phyloP scores from a whole-genome alignment of 805 yeast genomes.

The Candida chilensis region DNA sequence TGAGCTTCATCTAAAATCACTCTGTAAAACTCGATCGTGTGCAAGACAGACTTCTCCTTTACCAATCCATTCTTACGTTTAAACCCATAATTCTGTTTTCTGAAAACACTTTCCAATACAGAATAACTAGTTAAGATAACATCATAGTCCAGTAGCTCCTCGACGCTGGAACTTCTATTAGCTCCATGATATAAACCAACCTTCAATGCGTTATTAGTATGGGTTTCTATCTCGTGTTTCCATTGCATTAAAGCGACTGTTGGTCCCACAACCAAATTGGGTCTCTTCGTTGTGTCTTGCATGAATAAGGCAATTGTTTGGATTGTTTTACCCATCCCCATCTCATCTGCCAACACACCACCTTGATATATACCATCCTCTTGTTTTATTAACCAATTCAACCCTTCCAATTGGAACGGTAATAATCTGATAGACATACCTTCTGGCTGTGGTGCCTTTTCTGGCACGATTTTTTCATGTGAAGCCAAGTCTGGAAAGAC shows the following conservation, averaged over 20 bases:
- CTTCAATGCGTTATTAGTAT: conserved; percentile 62
- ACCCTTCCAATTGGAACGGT: conserved; percentile 92
- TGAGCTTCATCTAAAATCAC: conserved; percentile 96
- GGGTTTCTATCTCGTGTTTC: conserved; percentile 86
- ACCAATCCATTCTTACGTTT: conserved; percentile 60
- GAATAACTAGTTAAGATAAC: conserved; percentile 90
- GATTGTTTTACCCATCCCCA: conserved; percentile 99
- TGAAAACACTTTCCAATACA: conserved; percentile 76
- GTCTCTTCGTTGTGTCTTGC: conserved; percentile 55
- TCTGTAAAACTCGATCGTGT: conserved; percentile 67
- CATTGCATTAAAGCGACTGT: conserved; percentile 99
- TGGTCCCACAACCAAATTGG: conserved; percentile 90
- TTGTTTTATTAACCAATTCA: conserved; percentile 80
- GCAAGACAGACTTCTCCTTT: conserved; percentile 71
- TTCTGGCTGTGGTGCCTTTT: conserved; percentile 64
- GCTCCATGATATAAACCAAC: conserved; percentile 83
- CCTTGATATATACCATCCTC: conserved; percentile 76
- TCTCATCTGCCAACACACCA: conserved; percentile 94
- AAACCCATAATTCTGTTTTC: conserved; percentile 82
- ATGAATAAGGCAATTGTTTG: conserved; percentile 88
- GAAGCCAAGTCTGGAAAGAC: conserved; percentile 60
- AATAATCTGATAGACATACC: conserved; percentile 66
- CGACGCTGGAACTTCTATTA: conserved; percentile 49
- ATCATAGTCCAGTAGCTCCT: conserved; percentile 56
- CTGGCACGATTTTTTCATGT: conserved; percentile 35